Percentiles rank a stretch among this genome's conserved stretches.
Conservation (phyloP, 495 filamentous ascomycete species). For the Podospora fimiseda region DNA sequence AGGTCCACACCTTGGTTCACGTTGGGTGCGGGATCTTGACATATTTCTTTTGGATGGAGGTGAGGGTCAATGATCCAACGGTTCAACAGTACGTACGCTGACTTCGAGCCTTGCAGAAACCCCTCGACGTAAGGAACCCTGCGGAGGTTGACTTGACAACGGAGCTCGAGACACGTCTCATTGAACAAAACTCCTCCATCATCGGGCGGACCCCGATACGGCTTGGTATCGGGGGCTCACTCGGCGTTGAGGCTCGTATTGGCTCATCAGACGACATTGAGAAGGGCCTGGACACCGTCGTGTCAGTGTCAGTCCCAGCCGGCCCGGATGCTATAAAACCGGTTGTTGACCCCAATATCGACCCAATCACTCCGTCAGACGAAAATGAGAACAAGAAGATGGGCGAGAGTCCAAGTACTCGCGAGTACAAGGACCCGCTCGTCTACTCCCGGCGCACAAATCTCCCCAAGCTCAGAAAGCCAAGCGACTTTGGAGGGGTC, state of each 20-base stretch:
- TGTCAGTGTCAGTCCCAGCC: too few relatives aligned
- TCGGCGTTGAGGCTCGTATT: too few relatives aligned
- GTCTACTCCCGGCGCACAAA: neutral
- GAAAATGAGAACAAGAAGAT: too few relatives aligned
- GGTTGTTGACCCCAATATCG: too few relatives aligned
- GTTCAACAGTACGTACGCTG: neutral
- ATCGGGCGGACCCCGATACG: neutral
- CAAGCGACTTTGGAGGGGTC: too few relatives aligned
- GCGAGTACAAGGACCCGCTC: neutral
- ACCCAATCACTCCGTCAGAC: too few relatives aligned
- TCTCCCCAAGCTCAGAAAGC: neutral
- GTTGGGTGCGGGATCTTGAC: slow-evolving; percentile 29
- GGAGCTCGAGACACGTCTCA: neutral
- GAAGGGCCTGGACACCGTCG: neutral
- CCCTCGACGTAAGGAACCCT: neutral
- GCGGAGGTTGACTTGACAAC: neutral
- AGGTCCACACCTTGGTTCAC: slow-evolving; percentile 34
- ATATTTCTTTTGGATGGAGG: slow-evolving; percentile 22
- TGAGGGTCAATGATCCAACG: neutral
- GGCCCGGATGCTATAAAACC: too few relatives aligned
- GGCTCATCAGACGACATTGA: neutral
- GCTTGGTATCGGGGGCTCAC: too few relatives aligned
- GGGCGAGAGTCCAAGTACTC: neutral
- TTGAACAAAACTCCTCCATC: neutral
- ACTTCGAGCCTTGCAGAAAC: neutral